These are phyloP conservation scores for Clavispora santaluciae DNA, from an alignment of 805 yeast species.

Conservation along the genomic window DNA sequence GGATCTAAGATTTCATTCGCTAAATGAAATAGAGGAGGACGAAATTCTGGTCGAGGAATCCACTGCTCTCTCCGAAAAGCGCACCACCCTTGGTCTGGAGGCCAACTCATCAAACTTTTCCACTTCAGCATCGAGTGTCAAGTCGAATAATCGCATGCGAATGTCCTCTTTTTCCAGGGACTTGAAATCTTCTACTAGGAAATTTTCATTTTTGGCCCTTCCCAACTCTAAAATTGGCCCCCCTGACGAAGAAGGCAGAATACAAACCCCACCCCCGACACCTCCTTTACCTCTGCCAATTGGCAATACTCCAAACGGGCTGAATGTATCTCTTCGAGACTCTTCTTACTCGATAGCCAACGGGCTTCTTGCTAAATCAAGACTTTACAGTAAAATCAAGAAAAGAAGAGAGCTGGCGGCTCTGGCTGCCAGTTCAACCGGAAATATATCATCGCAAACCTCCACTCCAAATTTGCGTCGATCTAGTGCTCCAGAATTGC, in stretches of 20 bases:
- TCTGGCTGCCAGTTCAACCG: slow-evolving; percentile 11
- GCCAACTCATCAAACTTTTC: background rate
- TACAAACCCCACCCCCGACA: background rate
- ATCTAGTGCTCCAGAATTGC: slow-evolving; percentile 15
- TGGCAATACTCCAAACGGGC: background rate
- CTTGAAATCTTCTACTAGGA: slow-evolving; percentile 7
- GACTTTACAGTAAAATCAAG: slow-evolving; percentile 32
- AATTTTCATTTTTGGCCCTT: slow-evolving; percentile 9
- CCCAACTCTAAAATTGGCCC: background rate
- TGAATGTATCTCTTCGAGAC: background rate
- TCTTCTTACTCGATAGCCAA: background rate
- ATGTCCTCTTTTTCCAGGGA: slow-evolving; percentile 12
- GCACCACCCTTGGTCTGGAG: background rate
- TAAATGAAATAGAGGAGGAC: slow-evolving; percentile 4
- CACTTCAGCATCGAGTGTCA: background rate
- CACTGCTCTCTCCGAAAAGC: background rate
- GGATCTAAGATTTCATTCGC: slow-evolving; percentile 2
- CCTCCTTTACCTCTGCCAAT: background rate
- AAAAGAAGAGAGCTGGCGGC: slow-evolving; percentile 32
- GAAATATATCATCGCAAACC: slow-evolving; percentile 14
- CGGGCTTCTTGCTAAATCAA: slow-evolving; percentile 27
- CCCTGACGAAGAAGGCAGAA: background rate
- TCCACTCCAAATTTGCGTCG: slow-evolving; percentile 21
- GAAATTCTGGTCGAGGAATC: background rate
- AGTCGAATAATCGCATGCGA: background rate